Conservation (phyloP, 257 asterid genomes). For the Fraxinus pennsylvanica region DNA sequence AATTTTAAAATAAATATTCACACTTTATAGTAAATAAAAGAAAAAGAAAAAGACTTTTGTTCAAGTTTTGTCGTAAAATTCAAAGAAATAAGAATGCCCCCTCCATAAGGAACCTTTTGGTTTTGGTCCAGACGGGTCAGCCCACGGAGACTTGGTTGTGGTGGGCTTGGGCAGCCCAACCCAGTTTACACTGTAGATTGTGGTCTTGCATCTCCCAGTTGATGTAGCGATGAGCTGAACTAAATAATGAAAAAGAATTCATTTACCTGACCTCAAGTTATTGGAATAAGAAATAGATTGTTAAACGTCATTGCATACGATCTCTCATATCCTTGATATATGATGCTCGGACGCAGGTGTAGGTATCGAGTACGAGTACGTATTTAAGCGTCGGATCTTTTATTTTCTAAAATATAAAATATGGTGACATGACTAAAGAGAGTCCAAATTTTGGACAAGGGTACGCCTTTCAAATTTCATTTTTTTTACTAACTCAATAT, state of each 20-base stretch:
- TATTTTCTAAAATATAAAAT: too few species aligned
- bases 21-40: not conserved
- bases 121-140: not conserved
- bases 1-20: not conserved
- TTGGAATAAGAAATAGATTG: not conserved
- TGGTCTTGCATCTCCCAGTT: not conserved
- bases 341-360: too few species aligned
- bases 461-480: too few species aligned
- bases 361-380: too few species aligned
- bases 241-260: not conserved
- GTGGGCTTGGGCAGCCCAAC: not conserved
- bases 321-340: not conserved
- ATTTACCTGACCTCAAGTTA: not conserved
- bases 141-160: not conserved
- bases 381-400: too few species aligned
- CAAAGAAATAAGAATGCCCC: too few species aligned
- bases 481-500: too few species aligned
- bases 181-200: not conserved
- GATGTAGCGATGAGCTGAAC: not conserved
- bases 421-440: too few species aligned
- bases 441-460: too few species aligned
- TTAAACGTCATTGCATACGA: not conserved
- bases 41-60: too few species aligned
- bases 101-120: not conserved
- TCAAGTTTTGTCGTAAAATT: too few species aligned